A percentile compares a stretch with the other conserved stretches of the same genome.
Evolutionary conservation across 2,329 filamentous ascomycete genomes (phyloP).

Genomic region (Penicillium brasilianum): DNA sequence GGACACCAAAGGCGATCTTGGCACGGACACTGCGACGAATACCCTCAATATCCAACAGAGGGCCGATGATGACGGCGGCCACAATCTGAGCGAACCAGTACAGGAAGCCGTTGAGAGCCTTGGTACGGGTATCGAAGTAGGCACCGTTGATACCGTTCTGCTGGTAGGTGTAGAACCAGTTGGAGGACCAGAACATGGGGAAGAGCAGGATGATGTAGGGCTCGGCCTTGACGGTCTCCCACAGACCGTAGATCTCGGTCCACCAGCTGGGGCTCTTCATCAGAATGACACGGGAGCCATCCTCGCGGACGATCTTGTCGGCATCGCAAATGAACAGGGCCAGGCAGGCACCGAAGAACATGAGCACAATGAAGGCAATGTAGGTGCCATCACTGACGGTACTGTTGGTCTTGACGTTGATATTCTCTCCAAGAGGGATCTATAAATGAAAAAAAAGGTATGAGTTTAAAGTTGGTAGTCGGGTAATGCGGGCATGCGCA

Average conservation of each 20-base stretch:
- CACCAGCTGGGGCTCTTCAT: constrained; percentile 89
- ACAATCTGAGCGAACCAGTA: constrained; percentile 80
- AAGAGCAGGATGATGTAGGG: constrained; percentile 75
- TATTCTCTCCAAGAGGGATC: constrained; percentile 50
- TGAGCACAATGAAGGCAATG: constrained; percentile 80
- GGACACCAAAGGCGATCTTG: constrained; percentile 61
- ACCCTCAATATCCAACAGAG: constrained; percentile 64
- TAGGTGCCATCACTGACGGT: constrained; percentile 73
- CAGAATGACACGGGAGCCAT: constrained; percentile 77
- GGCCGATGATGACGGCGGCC: constrained; percentile 73
- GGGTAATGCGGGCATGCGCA: neutral
- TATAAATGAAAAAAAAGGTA: constrained; percentile 15
- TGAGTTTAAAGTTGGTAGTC: neutral
- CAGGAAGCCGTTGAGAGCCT: constrained; percentile 72
- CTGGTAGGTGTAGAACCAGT: constrained; percentile 80
- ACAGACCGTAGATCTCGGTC: constrained; percentile 75
- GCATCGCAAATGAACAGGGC: constrained; percentile 73
- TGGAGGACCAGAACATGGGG: constrained; percentile 79
- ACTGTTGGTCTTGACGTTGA: constrained; percentile 42
- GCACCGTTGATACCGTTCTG: constrained; percentile 73
- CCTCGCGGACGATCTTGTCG: constrained; percentile 70
- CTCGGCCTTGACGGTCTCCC: constrained; percentile 71
- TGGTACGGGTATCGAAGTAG: constrained; percentile 73
- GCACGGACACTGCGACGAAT: constrained; percentile 70
- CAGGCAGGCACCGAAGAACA: constrained; percentile 71